Conservation (phyloP, 805 yeast genomes). For the Wickerhamomyces strasburgensis region DNA sequence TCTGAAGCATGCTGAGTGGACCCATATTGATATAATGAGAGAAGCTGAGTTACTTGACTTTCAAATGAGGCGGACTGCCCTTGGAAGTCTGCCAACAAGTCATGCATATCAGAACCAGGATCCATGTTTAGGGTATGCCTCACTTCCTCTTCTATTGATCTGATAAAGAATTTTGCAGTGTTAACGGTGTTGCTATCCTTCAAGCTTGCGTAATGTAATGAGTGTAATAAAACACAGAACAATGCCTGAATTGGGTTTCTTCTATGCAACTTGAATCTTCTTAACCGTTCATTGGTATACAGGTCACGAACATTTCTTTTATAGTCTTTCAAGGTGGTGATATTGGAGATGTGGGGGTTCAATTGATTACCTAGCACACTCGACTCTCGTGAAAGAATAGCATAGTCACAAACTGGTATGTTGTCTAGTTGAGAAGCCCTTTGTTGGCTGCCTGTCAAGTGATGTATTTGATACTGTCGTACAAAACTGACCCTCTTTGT, state of each 20-base stretch:
- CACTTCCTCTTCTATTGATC: constrained; percentile 4
- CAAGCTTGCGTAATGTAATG: constrained; percentile 13
- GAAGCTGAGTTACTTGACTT: constrained; percentile 2
- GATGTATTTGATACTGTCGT: constrained; percentile 6
- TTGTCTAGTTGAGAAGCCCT: constrained; percentile 4
- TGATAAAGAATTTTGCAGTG: constrained; percentile 2
- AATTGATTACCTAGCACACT: constrained; percentile 1
- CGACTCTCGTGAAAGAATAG: constrained; percentile 5
- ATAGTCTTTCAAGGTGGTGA: constrained; percentile 10
- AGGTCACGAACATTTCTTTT: constrained; percentile 10
- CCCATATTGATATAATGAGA: constrained; percentile 11
- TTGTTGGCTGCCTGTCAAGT: constrained; percentile 7
- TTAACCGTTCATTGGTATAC: background rate
- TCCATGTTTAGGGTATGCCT: background rate
- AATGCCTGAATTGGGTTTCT: constrained; percentile 8
- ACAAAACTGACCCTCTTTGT: background rate
- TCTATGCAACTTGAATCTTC: constrained; percentile 7
- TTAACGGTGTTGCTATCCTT: constrained; percentile 4
- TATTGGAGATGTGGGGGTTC: constrained; percentile 7
- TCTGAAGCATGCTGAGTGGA: no score
- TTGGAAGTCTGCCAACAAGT: no score
- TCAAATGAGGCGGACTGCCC: no score
- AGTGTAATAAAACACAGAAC: constrained; percentile 15
- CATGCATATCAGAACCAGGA: no score
- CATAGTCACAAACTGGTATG: constrained; percentile 12